Evolutionary conservation across 75 land plant species (phyloP), one percentile per base, ranked within the genome.

Genomic region (Gnetum montanum): DNA sequence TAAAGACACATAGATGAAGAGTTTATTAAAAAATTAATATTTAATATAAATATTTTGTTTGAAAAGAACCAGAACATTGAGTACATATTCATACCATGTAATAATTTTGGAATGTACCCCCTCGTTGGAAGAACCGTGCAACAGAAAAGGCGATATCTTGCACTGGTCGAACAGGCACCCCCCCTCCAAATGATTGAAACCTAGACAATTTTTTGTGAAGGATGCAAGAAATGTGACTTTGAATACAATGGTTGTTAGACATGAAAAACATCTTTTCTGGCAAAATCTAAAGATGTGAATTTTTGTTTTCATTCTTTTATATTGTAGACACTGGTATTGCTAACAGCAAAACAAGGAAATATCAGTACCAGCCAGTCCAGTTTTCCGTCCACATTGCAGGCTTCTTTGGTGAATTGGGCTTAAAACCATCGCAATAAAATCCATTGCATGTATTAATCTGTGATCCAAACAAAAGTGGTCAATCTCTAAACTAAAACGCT

Each of bases 371-470:
- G 55, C 88, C 88, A 56, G 61, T 84, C 88, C 88, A 84, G 45
- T 84, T 82, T 52, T 84, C 88, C 22, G 88, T 84, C 88, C 88
- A 84, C 70, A 84, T 76, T 29, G 54, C 72, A 8, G 88, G 88
- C 63, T 81, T 84, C 3, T 45, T 63, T 31, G 49, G 35, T 53
- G 72, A 61, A 33, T 84, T 84, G 29, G 88, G 85, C 25, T 54
- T 69, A 31, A 73, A 84, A 6, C 53, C 65, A 63, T 84, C 88
- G 67, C 88, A 84, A 54, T 84, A 84, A 46, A 76, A 84, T 3
- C 85, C 88, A 64, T 84, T 84, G 64, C 88, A 84, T 45, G 88
- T 77, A 44, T 84, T 81, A 28, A 84, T 81, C 88, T 84, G 77
- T 55, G 34, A 37, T 52, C 6, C 26, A 3, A 53, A 33, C 31